Conservation (phyloP, 2,329 filamentous ascomycete species). For the Aspergillus vadensis region DNA sequence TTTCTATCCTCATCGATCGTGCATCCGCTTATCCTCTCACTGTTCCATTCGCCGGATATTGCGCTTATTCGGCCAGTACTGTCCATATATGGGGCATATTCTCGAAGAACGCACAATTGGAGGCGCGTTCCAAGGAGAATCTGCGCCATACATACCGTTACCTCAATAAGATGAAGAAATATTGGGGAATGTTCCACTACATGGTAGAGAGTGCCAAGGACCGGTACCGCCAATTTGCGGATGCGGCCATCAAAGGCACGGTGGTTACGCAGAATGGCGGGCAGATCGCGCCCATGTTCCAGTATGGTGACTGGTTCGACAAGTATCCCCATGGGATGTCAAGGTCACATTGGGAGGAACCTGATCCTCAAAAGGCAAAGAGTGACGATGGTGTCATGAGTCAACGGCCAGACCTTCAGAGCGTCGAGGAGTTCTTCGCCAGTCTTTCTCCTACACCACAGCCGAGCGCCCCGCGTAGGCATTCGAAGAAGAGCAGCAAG, state of each 20-base stretch:
- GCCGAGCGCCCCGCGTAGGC: conserved; percentile 49
- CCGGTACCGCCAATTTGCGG: conserved; percentile 80
- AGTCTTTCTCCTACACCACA: conserved; percentile 67
- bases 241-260: conserved; percentile 70
- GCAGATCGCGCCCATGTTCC: conserved; percentile 70
- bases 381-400: conserved; percentile 86
- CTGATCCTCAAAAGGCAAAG: conserved; percentile 71
- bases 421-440: conserved; percentile 91
- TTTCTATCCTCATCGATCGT: conserved; percentile 81
- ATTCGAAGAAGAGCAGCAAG: conserved; percentile 33
- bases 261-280: conserved; percentile 40
- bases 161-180: conserved; percentile 90
- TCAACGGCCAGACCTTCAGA: conserved; percentile 86
- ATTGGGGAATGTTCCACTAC: conserved; percentile 98
- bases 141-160: conserved; percentile 87
- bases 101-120: conserved; percentile 75
- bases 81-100: conserved; percentile 94
- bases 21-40: conserved; percentile 78
- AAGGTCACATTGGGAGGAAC: conserved; percentile 78
- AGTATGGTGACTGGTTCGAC: conserved; percentile 98
- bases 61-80: conserved; percentile 87
- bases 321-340: conserved; percentile 91
- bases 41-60: conserved; percentile 92
- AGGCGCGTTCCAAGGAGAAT: conserved; percentile 78
- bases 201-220: conserved; percentile 91